Conservation (phyloP, 441 rosid genomes). For the Mallotus repandus region DNA sequence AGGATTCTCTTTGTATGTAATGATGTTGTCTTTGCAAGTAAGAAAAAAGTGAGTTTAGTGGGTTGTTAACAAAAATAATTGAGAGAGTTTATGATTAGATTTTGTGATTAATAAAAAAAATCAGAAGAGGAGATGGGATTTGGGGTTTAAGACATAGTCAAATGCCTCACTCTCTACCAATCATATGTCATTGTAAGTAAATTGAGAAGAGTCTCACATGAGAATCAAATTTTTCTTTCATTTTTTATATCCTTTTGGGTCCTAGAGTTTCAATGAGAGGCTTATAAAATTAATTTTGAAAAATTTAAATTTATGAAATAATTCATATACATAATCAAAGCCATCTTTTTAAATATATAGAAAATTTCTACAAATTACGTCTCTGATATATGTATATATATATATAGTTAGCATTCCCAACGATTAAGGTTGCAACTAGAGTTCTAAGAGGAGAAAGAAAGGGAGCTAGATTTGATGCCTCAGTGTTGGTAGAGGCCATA, state of each 20-base stretch:
- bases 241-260: not conserved
- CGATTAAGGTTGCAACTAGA: too few relatives aligned
- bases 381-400: too few relatives aligned
- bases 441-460: too few relatives aligned
- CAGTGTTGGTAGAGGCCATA: too few relatives aligned
- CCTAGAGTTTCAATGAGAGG: conserved; percentile 16
- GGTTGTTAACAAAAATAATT: conserved; percentile 27
- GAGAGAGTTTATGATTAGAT: not conserved
- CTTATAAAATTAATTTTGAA: too few relatives aligned
- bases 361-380: too few relatives aligned
- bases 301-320: too few relatives aligned
- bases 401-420: too few relatives aligned
- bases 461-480: too few relatives aligned
- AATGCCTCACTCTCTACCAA: not conserved
- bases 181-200: conserved; percentile 25
- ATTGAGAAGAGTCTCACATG: not conserved
- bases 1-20: conserved; percentile 30
- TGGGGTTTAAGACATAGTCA: not conserved
- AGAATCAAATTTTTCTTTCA: not conserved
- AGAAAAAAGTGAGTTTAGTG: conserved; percentile 18
- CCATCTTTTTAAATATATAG: too few relatives aligned
- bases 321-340: too few relatives aligned
- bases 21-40: conserved; percentile 32
- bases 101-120: not conserved
- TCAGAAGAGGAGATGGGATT: not conserved